A percentile compares a stretch with the other conserved stretches of the same genome.
phyloP scores from a whole-genome alignment of 257 asterid species.

The Fraxinus excelsior region DNA sequence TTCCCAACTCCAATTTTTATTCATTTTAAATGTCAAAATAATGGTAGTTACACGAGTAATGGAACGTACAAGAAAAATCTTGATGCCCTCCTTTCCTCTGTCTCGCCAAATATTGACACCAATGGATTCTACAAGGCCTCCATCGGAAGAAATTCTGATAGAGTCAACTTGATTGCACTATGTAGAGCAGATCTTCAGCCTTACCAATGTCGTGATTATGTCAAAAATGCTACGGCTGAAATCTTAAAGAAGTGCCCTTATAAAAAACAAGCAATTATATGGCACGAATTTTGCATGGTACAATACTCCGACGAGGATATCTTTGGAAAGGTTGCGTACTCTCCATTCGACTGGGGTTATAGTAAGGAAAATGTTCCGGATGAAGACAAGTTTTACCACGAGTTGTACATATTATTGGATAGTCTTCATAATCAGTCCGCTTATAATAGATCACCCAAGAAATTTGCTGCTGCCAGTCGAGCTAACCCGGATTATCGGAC shows the following conservation, averaged over 20 bases:
- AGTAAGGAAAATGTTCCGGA: too few relatives aligned
- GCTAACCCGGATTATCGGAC: background rate
- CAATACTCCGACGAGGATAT: background rate
- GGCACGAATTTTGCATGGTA: background rate
- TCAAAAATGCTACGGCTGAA: background rate
- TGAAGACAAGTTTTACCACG: background rate
- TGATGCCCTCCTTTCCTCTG: background rate
- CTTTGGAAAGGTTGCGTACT: background rate
- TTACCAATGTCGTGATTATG: too few relatives aligned
- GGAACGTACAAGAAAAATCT: constrained; percentile 20
- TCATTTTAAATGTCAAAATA: background rate
- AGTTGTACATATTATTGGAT: background rate
- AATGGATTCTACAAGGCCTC: constrained; percentile 17
- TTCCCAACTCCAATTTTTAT: constrained; percentile 1
- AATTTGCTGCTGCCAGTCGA: constrained; percentile 24
- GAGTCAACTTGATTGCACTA: constrained; percentile 12
- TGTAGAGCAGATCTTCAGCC: constrained; percentile 6
- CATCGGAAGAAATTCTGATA: background rate
- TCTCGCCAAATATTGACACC: background rate
- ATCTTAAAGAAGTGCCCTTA: background rate
- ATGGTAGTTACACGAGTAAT: constrained; percentile 9
- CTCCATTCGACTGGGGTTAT: too few relatives aligned
- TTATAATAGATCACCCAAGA: background rate
- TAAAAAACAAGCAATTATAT: background rate
- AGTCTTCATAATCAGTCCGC: background rate